These are phyloP conservation scores for Beta macrorhiza DNA, from an alignment of 179 eudicot species.

Conservation along the genomic window DNA sequence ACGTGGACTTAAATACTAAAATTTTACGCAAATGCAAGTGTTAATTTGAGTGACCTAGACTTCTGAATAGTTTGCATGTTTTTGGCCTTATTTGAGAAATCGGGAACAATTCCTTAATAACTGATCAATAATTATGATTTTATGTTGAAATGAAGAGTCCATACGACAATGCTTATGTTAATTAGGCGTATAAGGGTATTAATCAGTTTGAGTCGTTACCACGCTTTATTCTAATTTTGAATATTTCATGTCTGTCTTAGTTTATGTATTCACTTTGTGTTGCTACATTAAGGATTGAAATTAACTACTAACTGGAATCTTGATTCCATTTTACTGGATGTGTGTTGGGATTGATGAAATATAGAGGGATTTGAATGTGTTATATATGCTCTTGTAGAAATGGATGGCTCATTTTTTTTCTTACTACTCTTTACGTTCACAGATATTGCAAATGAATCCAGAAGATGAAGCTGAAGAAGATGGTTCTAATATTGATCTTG, in stretches of 20 bases:
- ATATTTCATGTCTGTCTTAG: neutral
- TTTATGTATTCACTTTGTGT: neutral
- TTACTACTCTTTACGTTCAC: constrained; percentile 4
- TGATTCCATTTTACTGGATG: neutral
- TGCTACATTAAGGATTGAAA: neutral
- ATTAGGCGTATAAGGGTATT: neutral
- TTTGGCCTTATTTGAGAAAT: neutral
- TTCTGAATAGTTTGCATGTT: neutral
- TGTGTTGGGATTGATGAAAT: neutral
- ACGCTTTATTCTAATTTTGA: neutral
- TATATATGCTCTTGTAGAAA: neutral
- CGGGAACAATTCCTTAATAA: neutral
- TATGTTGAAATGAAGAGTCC: neutral
- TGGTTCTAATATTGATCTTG: constrained; percentile 94
- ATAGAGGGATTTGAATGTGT: neutral
- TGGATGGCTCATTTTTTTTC: neutral
- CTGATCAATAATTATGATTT: neutral
- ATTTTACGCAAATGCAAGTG: neutral
- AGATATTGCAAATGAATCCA: constrained; percentile 97
- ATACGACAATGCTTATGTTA: neutral
- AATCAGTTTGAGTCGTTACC: neutral
- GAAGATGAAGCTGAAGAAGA: constrained; percentile 99
- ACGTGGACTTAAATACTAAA: neutral
- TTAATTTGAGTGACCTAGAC: neutral
- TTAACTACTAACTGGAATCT: neutral